These are phyloP conservation scores for Hemisphaericaspora nanyangensis DNA, from an alignment of 805 yeast genomes.

Conservation along the genomic window DNA sequence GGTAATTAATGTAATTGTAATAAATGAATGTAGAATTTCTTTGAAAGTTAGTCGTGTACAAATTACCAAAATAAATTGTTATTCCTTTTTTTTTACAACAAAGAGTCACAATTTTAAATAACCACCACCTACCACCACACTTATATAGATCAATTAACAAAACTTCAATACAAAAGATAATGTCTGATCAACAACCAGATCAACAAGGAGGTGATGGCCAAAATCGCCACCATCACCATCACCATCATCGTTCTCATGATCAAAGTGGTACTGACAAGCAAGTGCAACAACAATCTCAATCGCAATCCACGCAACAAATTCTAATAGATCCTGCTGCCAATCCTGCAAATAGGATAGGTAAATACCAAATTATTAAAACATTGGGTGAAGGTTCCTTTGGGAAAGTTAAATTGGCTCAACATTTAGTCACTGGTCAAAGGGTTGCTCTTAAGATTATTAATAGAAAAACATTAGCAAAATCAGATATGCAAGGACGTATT, in stretches of 20 bases:
- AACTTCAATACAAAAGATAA: no score
- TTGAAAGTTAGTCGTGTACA: no score
- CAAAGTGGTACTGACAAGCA: slow-evolving; percentile 6
- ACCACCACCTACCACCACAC: no score
- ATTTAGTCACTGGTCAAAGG: slow-evolving; percentile 83
- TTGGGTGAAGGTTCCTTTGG: slow-evolving; percentile 97
- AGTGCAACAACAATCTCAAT: slow-evolving; percentile 6
- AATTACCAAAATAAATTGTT: no score
- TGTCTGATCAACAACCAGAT: slow-evolving; percentile 2
- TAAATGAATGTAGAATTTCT: no score
- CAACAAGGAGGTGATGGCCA: neutral
- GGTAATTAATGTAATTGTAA: no score
- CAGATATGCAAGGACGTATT: slow-evolving; percentile 95
- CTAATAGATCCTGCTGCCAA: slow-evolving; percentile 22
- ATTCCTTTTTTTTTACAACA: no score
- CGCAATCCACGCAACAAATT: slow-evolving; percentile 4
- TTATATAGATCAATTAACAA: no score
- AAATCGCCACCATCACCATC: slow-evolving; percentile 4
- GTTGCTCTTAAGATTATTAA: slow-evolving; percentile 94
- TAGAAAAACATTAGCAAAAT: slow-evolving; percentile 84
- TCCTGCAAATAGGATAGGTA: slow-evolving; percentile 64
- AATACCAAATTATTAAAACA: slow-evolving; percentile 88
- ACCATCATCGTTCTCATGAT: slow-evolving; percentile 10
- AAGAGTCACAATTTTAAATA: no score
- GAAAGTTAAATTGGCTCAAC: slow-evolving; percentile 88